These are phyloP conservation scores for Colletotrichum coccodes DNA, from an alignment of 2,329 filamentous ascomycete species.

Conservation along the genomic window DNA sequence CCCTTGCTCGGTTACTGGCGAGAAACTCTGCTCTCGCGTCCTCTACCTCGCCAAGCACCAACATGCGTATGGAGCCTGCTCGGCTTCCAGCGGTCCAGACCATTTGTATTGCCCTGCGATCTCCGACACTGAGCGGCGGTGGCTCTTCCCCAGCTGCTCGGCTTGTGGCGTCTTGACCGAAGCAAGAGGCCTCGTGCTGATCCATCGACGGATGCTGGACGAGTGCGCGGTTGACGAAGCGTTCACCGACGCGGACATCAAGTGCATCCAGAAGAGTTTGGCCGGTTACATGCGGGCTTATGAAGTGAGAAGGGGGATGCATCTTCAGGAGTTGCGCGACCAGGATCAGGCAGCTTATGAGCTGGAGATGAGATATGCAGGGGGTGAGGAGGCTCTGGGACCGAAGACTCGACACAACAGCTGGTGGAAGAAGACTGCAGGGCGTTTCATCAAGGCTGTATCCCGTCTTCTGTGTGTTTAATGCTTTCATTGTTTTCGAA, in stretches of 20 bases:
- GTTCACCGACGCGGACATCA: not conserved
- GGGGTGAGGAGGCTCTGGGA: not conserved
- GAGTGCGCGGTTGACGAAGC: not conserved
- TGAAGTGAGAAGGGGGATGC: not conserved
- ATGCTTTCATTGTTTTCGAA: too few relatives aligned
- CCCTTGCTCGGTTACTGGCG: not conserved
- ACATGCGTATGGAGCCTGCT: not conserved
- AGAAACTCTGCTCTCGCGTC: not conserved
- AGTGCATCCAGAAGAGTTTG: not conserved
- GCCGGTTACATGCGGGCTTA: conserved; percentile 7
- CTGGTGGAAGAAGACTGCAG: not conserved
- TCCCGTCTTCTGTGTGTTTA: not conserved
- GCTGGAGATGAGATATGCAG: not conserved
- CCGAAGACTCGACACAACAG: not conserved
- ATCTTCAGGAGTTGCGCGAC: not conserved
- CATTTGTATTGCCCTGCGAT: not conserved
- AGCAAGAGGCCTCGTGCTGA: not conserved
- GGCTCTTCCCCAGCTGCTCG: not conserved
- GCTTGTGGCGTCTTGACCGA: conserved; percentile 1
- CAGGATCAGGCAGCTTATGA: not conserved
- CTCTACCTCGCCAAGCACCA: not conserved
- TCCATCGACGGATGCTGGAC: conserved; percentile 8
- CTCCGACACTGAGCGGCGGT: not conserved
- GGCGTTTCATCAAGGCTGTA: not conserved
- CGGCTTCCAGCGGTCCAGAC: not conserved